Evolutionary conservation across 169 alveolate genomes (phyloP).

Genomic region (Babesia divergens): DNA sequence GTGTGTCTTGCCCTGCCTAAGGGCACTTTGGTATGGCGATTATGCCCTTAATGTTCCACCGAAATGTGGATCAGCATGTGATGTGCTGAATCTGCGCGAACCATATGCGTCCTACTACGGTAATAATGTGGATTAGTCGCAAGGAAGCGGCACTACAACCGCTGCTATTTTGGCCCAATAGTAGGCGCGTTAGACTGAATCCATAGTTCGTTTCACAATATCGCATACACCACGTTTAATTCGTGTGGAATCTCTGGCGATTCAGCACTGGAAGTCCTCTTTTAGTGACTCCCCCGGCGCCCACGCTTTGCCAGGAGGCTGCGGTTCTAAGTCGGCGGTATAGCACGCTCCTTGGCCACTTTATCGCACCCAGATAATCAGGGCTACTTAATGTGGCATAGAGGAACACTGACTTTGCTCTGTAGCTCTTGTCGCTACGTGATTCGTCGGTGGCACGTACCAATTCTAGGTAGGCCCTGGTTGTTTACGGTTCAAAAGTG

Average conservation of each 20-base stretch:
- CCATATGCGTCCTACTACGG: neutral
- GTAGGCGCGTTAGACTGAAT: neutral
- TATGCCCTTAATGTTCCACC: too few relatives aligned
- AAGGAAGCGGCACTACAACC: neutral
- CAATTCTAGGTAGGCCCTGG: conserved; percentile 70
- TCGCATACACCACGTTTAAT: too few relatives aligned
- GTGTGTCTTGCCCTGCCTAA: neutral
- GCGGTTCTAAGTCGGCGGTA: neutral
- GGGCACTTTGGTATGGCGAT: too few relatives aligned
- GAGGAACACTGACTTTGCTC: conserved; percentile 78
- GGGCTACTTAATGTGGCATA: conserved; percentile 70
- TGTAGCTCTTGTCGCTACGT: conserved; percentile 86
- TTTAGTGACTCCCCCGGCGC: neutral
- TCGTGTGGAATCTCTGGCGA: neutral
- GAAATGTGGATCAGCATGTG: too few relatives aligned
- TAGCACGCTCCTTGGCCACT: neutral
- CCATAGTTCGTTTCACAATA: neutral
- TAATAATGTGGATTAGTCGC: neutral
- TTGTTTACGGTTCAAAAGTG: neutral
- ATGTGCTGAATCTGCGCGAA: too few relatives aligned
- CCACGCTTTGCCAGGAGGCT: neutral
- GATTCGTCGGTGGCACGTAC: conserved; percentile 82
- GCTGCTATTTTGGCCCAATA: neutral
- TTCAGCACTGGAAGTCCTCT: neutral
- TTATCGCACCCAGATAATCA: neutral